A percentile compares a stretch with the other conserved stretches of the same genome.
Conservation (phyloP, 129 eudicot genomes). For the Erigeron canadensis region DNA sequence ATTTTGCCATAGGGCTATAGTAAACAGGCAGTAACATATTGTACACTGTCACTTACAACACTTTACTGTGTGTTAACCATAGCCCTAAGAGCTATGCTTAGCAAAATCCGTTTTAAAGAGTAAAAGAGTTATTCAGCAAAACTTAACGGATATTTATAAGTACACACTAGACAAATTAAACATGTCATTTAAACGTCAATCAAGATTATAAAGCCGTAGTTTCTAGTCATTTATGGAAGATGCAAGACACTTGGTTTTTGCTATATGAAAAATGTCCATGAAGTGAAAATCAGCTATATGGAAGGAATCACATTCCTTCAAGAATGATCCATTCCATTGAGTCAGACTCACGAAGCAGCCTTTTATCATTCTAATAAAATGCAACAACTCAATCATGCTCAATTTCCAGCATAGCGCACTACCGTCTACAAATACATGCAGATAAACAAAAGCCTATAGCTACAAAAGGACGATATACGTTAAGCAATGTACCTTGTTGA, state of each 20-base stretch:
- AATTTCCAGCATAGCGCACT: neutral
- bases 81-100: too few relatives aligned
- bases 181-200: neutral
- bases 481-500: conserved; percentile 76
- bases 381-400: neutral
- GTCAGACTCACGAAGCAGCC: neutral
- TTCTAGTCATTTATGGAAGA: neutral
- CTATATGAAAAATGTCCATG: too few relatives aligned
- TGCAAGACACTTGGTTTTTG: neutral
- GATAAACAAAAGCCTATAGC: neutral
- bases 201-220: neutral
- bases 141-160: neutral
- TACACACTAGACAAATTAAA: neutral
- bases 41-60: too few relatives aligned
- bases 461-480: neutral
- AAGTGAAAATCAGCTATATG: too few relatives aligned
- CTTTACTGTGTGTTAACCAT: too few relatives aligned
- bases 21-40: too few relatives aligned
- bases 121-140: neutral
- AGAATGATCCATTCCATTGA: neutral
- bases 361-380: neutral
- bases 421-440: neutral
- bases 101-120: too few relatives aligned
- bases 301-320: too few relatives aligned
- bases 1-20: too few relatives aligned